phyloP scores from a whole-genome alignment of 345 rosid genomes.

The Erysimum cheiranthoides region DNA sequence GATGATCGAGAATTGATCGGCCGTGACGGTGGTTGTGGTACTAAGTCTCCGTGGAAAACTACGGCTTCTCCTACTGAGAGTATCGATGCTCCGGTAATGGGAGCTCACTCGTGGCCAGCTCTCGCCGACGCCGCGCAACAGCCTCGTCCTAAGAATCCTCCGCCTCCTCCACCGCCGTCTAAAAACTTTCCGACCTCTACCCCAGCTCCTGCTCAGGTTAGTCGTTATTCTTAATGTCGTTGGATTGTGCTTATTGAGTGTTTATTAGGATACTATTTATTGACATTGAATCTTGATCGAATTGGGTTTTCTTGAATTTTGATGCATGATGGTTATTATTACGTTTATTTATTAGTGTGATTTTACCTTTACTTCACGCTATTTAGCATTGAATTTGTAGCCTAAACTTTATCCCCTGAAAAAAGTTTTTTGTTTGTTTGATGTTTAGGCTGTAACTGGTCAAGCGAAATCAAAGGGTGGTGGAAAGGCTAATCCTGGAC shows the following conservation, averaged over 20 bases:
- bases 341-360: conserved; percentile 6
- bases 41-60: conserved; percentile 87
- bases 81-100: conserved; percentile 71
- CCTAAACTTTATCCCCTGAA: not conserved
- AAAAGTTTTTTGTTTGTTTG: conserved; percentile 15
- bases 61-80: conserved; percentile 46
- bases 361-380: not conserved
- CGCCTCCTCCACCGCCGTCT: conserved; percentile 42
- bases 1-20: conserved; percentile 44
- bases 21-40: conserved; percentile 30
- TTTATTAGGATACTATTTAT: not conserved
- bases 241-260: not conserved
- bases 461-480: conserved; percentile 61
- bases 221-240: conserved; percentile 7
- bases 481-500: conserved; percentile 58
- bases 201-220: conserved; percentile 48
- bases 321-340: conserved; percentile 26
- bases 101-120: conserved; percentile 88
- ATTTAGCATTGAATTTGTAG: conserved; percentile 7
- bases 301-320: conserved; percentile 11
- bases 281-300: not conserved
- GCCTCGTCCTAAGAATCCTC: conserved; percentile 51
- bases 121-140: conserved; percentile 69
- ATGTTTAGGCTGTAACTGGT: conserved; percentile 59
- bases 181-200: conserved; percentile 32